A percentile compares a stretch with the other conserved stretches of the same genome.
These are phyloP conservation scores for Aspergillus wentii DNA, from an alignment of 495 filamentous ascomycete species.

Conservation along the genomic window DNA sequence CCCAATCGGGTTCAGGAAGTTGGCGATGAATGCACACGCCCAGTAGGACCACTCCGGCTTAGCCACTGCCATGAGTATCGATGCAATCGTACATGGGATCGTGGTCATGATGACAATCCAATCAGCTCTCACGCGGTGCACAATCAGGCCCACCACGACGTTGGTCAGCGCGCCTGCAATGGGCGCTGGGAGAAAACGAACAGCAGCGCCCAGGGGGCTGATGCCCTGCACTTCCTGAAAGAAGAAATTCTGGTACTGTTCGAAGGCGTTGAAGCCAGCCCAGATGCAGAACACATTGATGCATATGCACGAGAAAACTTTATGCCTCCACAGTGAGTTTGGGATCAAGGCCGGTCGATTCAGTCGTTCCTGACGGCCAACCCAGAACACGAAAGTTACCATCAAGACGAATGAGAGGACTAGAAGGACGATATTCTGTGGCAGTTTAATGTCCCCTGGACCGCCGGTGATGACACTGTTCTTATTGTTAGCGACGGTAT, in stretches of 20 bases:
- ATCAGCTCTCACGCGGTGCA: slow-evolving; percentile 15
- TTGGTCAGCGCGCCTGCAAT: slow-evolving; percentile 18
- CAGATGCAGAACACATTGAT: slow-evolving; percentile 48
- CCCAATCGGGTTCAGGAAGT: slow-evolving; percentile 25
- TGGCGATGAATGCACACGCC: slow-evolving; percentile 17
- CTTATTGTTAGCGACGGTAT: no score
- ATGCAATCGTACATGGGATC: slow-evolving; percentile 10
- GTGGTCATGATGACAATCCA: slow-evolving; percentile 12
- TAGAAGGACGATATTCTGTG: slow-evolving; percentile 30
- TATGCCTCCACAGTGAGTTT: slow-evolving; percentile 48
- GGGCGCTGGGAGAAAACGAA: slow-evolving; percentile 22
- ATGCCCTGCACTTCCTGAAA: slow-evolving; percentile 48
- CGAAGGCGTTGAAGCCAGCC: slow-evolving; percentile 45
- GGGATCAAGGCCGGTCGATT: slow-evolving; percentile 43
- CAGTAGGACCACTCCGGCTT: slow-evolving; percentile 20
- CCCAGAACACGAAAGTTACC: slow-evolving; percentile 40
- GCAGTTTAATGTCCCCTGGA: slow-evolving; percentile 22
- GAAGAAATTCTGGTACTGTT: slow-evolving; percentile 44
- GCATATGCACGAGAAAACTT: slow-evolving; percentile 43
- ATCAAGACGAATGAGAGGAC: slow-evolving; percentile 35
- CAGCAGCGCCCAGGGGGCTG: slow-evolving; percentile 31
- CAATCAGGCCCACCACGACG: slow-evolving; percentile 12
- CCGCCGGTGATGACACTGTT: slow-evolving; percentile 27
- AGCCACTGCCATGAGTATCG: slow-evolving; percentile 26
- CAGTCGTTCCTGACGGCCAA: slow-evolving; percentile 41